These are phyloP conservation scores for Catunica adiposa DNA, from an alignment of 2,329 filamentous ascomycete genomes.

Conservation along the genomic window DNA sequence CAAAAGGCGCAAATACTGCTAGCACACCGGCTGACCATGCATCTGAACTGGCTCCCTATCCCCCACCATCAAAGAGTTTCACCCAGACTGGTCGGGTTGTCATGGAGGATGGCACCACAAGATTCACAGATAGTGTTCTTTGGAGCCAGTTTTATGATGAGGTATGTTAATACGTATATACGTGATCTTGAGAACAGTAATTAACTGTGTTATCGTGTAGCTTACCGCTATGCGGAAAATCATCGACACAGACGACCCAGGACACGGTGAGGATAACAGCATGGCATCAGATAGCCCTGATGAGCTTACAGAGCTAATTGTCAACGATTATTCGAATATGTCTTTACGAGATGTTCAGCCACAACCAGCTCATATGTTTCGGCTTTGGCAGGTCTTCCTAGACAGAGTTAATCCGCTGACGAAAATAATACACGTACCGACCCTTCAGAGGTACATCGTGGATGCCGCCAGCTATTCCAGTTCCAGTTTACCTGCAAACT, in stretches of 20 bases:
- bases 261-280: conserved; percentile 29
- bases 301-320: conserved; percentile 34
- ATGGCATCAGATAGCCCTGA: conserved; percentile 37
- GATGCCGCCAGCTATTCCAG: conserved; percentile 40
- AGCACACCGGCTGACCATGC: conserved; percentile 6
- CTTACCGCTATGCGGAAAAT: conserved; percentile 43
- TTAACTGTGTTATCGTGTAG: conserved; percentile 20
- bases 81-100: conserved; percentile 36
- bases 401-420: conserved; percentile 59
- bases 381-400: conserved; percentile 58
- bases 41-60: conserved; percentile 13
- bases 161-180: conserved; percentile 23
- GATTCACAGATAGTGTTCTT: conserved; percentile 41
- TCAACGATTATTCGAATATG: conserved; percentile 26
- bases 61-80: conserved; percentile 20
- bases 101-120: conserved; percentile 36
- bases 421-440: conserved; percentile 57
- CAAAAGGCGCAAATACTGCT: conserved; percentile 6
- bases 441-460: conserved; percentile 47
- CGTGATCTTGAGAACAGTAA: not conserved
- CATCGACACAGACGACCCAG: conserved; percentile 29
- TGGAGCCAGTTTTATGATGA: conserved; percentile 39
- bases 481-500: conserved; percentile 35
- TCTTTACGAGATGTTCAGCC: conserved; percentile 42
- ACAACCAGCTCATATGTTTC: conserved; percentile 46